Conservation (phyloP, 2,329 filamentous ascomycete species). For the Colletotrichum camelliae region DNA sequence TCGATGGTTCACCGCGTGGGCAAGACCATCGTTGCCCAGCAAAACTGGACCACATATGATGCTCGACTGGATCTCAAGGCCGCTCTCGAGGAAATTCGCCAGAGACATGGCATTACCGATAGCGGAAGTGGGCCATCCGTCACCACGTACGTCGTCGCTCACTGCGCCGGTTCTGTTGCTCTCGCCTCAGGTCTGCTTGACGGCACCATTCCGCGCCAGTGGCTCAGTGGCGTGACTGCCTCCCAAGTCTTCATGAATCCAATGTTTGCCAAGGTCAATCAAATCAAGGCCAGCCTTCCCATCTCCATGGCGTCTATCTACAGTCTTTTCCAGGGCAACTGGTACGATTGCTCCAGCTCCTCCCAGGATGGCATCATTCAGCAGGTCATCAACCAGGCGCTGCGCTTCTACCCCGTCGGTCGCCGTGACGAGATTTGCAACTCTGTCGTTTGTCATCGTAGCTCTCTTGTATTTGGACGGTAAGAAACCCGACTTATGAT, state of each 20-base stretch:
- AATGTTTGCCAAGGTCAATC: slow-evolving; percentile 60
- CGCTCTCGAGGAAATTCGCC: slow-evolving; percentile 57
- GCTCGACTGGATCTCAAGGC: slow-evolving; percentile 64
- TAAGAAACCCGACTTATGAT: slow-evolving; percentile 28
- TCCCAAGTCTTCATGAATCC: slow-evolving; percentile 71
- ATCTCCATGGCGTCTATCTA: slow-evolving; percentile 57
- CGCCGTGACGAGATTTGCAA: slow-evolving; percentile 61
- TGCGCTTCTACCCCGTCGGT: slow-evolving; percentile 62
- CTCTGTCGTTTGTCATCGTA: slow-evolving; percentile 66
- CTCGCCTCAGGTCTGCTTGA: slow-evolving; percentile 63
- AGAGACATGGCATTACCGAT: slow-evolving; percentile 28
- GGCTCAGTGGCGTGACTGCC: slow-evolving; percentile 63
- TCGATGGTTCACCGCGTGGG: slow-evolving; percentile 64
- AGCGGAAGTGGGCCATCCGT: slow-evolving; percentile 25
- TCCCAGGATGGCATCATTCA: slow-evolving; percentile 54
- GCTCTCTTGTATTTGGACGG: slow-evolving; percentile 64
- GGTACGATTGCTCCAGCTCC: slow-evolving; percentile 59
- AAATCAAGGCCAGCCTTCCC: slow-evolving; percentile 57
- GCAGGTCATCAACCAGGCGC: slow-evolving; percentile 55
- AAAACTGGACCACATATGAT: slow-evolving; percentile 64
- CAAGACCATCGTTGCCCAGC: slow-evolving; percentile 51
- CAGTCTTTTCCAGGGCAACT: slow-evolving; percentile 50
- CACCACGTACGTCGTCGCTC: slow-evolving; percentile 61
- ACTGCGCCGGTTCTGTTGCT: slow-evolving; percentile 70
- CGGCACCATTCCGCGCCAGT: slow-evolving; percentile 60